These are phyloP conservation scores for Chlorella ohadii DNA, from an alignment of 139 green algal genomes.

Conservation along the genomic window DNA sequence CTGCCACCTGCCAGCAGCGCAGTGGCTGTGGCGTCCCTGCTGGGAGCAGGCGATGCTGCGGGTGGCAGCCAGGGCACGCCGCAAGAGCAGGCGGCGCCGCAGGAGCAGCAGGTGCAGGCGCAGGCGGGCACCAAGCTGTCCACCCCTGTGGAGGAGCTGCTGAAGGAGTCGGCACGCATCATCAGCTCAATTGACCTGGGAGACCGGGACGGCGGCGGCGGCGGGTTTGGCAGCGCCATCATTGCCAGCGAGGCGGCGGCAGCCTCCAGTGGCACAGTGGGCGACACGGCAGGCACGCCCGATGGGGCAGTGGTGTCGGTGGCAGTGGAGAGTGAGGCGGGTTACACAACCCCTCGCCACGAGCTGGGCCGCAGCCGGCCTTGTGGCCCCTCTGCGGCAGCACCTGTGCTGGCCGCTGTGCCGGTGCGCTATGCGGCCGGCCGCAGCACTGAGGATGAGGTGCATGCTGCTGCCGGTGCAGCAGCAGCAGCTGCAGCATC, in stretches of 20 bases:
- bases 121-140: conserved; percentile 7
- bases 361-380: too few relatives aligned
- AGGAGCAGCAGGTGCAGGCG: not conserved
- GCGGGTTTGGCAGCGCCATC: conserved; percentile 8
- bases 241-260: not conserved
- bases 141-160: conserved; percentile 9
- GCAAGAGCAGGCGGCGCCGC: not conserved
- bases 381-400: too few relatives aligned
- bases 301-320: not conserved
- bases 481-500: too few relatives aligned
- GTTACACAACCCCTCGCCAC: not conserved
- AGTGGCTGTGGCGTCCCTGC: not conserved
- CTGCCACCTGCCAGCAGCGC: not conserved
- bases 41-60: too few relatives aligned
- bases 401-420: not conserved
- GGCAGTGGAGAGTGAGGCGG: not conserved
- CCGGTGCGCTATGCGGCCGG: not conserved
- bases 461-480: too few relatives aligned
- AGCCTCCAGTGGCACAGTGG: not conserved
- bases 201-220: not conserved
- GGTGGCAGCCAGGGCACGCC: not conserved
- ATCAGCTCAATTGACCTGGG: conserved; percentile 21
- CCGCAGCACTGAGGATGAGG: too few relatives aligned
- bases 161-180: conserved; percentile 21
- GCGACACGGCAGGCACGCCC: not conserved